These are phyloP conservation scores for Mycosphaerella sp. DNA, from an alignment of 2,329 filamentous ascomycete genomes.

Conservation along the genomic window DNA sequence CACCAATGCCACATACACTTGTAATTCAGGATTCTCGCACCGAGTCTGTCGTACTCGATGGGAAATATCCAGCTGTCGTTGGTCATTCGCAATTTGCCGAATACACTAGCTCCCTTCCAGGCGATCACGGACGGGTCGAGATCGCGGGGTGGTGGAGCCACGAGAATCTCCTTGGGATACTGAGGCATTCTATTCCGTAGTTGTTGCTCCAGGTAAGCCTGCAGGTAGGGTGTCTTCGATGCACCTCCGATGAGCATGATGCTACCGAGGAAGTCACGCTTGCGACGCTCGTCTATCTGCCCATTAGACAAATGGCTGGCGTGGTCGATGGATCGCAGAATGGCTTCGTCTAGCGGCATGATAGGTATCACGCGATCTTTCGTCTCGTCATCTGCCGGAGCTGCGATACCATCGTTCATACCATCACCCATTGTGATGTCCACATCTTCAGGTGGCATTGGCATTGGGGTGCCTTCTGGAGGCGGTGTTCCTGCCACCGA, in stretches of 20 bases:
- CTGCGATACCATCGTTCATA: constrained; percentile 36
- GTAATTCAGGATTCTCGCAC: constrained; percentile 73
- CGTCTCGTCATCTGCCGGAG: constrained; percentile 41
- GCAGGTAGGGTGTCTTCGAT: constrained; percentile 72
- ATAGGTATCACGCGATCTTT: constrained; percentile 76
- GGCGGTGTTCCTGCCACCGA: constrained; percentile 84
- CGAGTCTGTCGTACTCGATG: constrained; percentile 81
- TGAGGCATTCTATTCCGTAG: constrained; percentile 59
- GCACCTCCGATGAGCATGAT: constrained; percentile 90
- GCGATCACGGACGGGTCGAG: constrained; percentile 95
- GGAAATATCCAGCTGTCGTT: constrained; percentile 94
- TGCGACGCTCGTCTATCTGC: constrained; percentile 83
- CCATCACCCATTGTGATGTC: constrained; percentile 42
- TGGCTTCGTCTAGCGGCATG: constrained; percentile 79
- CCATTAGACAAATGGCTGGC: constrained; percentile 49
- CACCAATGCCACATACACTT: constrained; percentile 63
- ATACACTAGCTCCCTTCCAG: constrained; percentile 97
- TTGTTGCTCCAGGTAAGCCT: constrained; percentile 73
- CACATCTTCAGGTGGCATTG: constrained; percentile 54
- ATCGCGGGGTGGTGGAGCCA: constrained; percentile 70
- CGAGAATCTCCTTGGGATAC: constrained; percentile 61
- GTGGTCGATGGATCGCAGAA: constrained; percentile 81
- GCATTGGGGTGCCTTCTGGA: constrained; percentile 68
- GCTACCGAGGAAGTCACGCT: constrained; percentile 78
- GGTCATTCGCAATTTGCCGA: constrained; percentile 74